Evolutionary conservation across 2,329 filamentous ascomycete species (phyloP), one percentile per base, ranked within the genome.

Genomic region (Incumbomyces delicatus): DNA sequence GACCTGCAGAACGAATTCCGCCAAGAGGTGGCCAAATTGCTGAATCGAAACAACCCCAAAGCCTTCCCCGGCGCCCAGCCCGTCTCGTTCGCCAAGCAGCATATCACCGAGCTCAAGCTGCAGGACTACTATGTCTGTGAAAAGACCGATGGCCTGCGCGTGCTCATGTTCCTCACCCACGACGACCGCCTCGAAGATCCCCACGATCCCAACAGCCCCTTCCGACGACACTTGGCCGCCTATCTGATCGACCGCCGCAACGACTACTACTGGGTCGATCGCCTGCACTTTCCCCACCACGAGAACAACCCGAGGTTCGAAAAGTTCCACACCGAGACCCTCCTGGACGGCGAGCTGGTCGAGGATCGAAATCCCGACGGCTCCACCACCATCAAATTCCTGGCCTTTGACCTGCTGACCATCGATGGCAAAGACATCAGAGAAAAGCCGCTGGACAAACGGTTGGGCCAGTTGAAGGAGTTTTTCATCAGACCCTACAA

Each of bases 171-270:
- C 71, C 80, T 92, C 54, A 87, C 86, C 42, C 61, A 63, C 46
- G 67, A 70, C 32, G 70, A 72, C 18, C 75, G 80, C 35, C 63
- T 70, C 5, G 71, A 70, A 45, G 55, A 62, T 41, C 87, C 94
- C 62, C 13, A 16, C n/a, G 29, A 27, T 17, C 38, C 38, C n/a
- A 17, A 31, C 12, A 18, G 17, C 10, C 32, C 31, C 12, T 12
- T n/a, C 17, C n/a, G 35, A 32, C 32, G 14, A 12, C n/a, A 14
- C 17, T 31, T 32, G 13, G 76, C 82, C 18, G 85, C 92, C 61
- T 95, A 95, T 69, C 75, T 98, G 47, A 95, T 98, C 67, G 90
- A 98, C 68, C 87, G 92, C 61, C 94, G 89, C 69, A 96, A 98
- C 69, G 88, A 96, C 64, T 98, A 92, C 72, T 95, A 90, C 77